Base-by-base conservation (phyloP, 495 filamentous ascomycete genomes). In the Xylaria nigripes region DNA sequence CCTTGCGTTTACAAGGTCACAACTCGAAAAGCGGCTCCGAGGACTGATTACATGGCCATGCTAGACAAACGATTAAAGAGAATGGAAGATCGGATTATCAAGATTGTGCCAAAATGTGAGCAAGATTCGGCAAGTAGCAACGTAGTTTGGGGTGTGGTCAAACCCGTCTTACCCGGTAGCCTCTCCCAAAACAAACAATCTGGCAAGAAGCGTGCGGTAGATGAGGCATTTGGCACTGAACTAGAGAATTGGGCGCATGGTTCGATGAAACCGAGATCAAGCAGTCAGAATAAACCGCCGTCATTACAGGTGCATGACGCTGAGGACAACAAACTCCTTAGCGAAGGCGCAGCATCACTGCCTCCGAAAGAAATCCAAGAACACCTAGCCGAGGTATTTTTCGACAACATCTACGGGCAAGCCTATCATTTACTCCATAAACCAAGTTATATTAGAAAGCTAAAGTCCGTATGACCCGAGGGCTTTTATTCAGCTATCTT, bases 31-130 rank as follows among this genome's bases (percentile, higher is more conserved):
- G 91, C 90, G 2, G 90, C 91, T n/a, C 92, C 93, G 34, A 79
- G 93, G 52, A 96, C 92, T 15, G 93, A 97, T 68, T 98, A 97
- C 69, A 98, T 97, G 93, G 92, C 92, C 15, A 98, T 96, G 92
- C 70, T 97, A 58, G 93, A 98, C 68, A 94, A 95, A 68, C 76
- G 92, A 51, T 67, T 93, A 53, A 92, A 89, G 72, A 74, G 90
- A 48, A 98, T 98, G 93, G 93, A 98, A 69, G 93, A 98, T 61
- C 84, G 92, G 40, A 90, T 98, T 41, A 94, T 96, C 73, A 96
- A 96, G 68, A 85, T 90, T 50, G 85, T 98, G 16, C 93, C 93
- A 6, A 95, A 90, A 62, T 81, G 89, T 29, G 89, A 93, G 60
- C 77, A 80, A 48, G 77, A 80, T 38, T 65, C 76, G 13, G 72